These are phyloP conservation scores for Byssothecium circinans DNA, from an alignment of 2,329 filamentous ascomycete species.

Conservation along the genomic window DNA sequence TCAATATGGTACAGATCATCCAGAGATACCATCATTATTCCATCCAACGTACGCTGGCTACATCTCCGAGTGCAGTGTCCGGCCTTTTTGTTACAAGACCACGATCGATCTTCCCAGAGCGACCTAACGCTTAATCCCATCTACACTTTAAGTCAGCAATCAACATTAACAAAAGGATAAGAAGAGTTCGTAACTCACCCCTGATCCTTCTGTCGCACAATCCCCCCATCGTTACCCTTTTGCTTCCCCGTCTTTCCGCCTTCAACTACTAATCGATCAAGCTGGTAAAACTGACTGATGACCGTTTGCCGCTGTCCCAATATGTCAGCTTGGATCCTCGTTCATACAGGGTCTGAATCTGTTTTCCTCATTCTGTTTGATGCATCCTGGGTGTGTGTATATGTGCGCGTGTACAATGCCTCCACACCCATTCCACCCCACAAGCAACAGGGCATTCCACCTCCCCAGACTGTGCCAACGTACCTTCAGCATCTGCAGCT, in stretches of 20 bases:
- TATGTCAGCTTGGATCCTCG: constrained; percentile 42
- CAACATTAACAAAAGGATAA: not conserved
- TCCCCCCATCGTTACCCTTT: constrained; percentile 64
- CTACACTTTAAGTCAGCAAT: not conserved
- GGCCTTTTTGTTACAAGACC: too few species aligned
- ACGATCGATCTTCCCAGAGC: too few species aligned
- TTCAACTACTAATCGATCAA: constrained; percentile 90
- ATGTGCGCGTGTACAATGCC: too few species aligned
- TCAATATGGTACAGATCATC: not conserved
- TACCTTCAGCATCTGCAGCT: constrained; percentile 90
- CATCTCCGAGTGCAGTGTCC: too few species aligned
- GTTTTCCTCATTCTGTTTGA: too few species aligned
- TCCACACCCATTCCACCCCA: too few species aligned
- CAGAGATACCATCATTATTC: too few species aligned
- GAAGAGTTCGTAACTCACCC: constrained; percentile 58
- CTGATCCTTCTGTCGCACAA: constrained; percentile 75
- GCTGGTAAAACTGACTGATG: constrained; percentile 91
- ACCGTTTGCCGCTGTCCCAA: constrained; percentile 81
- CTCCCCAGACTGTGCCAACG: constrained; percentile 24
- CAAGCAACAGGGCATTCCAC: too few species aligned
- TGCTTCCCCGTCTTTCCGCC: constrained; percentile 79
- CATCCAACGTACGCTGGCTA: too few species aligned
- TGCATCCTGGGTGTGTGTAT: too few species aligned
- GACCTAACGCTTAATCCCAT: constrained; percentile 8
- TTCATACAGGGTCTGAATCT: too few species aligned